phyloP scores from a whole-genome alignment of 176 grass and related monocot genomes.

The Aegilops tauschii region DNA sequence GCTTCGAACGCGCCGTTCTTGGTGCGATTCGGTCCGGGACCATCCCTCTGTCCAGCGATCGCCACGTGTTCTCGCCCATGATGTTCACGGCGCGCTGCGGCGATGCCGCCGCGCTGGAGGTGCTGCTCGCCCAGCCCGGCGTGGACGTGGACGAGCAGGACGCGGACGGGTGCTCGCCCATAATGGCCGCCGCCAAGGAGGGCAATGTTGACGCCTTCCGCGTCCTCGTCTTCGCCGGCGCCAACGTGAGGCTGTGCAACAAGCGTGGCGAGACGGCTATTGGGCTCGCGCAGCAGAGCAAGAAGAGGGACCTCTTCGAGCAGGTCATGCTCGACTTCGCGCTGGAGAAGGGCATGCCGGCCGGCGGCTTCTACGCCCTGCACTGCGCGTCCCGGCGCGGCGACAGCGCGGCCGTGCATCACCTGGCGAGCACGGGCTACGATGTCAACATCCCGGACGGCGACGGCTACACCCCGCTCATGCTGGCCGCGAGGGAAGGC shows the following conservation, averaged over 20 bases:
- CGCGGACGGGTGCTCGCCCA: constrained; percentile 56
- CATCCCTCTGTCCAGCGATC: constrained; percentile 60
- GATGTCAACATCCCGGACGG: constrained; percentile 72
- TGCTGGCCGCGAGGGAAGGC: constrained; percentile 84
- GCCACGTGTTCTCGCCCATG: constrained; percentile 58
- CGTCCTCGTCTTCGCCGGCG: constrained; percentile 67
- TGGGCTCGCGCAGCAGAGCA: constrained; percentile 62
- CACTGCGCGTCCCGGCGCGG: constrained; percentile 76
- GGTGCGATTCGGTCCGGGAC: constrained; percentile 45
- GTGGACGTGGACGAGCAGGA: constrained; percentile 70
- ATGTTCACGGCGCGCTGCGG: constrained; percentile 54
- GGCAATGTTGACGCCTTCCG: constrained; percentile 76
- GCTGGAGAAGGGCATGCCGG: constrained; percentile 80
- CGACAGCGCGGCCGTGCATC: constrained; percentile 49
- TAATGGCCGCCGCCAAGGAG: constrained; percentile 60
- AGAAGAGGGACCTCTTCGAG: constrained; percentile 85
- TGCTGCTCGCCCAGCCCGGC: constrained; percentile 50
- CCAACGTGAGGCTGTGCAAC: constrained; percentile 62
- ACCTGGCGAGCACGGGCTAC: constrained; percentile 53
- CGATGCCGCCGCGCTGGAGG: constrained; percentile 49
- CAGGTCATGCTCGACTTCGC: constrained; percentile 91
- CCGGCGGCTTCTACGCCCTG: constrained; percentile 66
- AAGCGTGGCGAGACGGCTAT: constrained; percentile 58
- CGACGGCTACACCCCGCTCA: constrained; percentile 83
- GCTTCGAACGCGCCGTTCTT: constrained; percentile 52